Evolutionary conservation across 306 rosid species (phyloP).

Genomic region (Begonia peltatifolia): DNA sequence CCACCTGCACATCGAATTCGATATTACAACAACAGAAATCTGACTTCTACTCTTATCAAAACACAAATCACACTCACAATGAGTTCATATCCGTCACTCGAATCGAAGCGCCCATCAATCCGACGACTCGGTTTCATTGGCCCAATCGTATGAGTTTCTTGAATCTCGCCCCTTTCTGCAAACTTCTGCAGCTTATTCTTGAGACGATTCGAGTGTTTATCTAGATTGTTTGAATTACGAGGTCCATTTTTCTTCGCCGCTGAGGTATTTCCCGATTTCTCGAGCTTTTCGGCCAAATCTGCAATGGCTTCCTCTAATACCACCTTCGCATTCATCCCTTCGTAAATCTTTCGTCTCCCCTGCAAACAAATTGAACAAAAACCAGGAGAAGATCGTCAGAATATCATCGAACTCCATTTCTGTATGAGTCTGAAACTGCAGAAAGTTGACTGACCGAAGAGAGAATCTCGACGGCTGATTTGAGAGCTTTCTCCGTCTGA

Average conservation of each 20-base stretch:
- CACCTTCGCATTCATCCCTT: constrained; percentile 30
- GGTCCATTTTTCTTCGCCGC: constrained; percentile 18
- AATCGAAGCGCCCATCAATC: too few species aligned
- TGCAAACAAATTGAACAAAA: neutral
- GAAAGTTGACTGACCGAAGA: constrained; percentile 45
- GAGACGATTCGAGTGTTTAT: constrained; percentile 42
- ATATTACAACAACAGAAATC: too few species aligned
- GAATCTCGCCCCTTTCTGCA: constrained; percentile 14
- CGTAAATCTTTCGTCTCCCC: constrained; percentile 58
- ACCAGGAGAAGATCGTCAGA: too few species aligned
- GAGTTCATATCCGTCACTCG: too few species aligned
- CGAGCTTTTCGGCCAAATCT: constrained; percentile 44
- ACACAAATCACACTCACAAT: too few species aligned
- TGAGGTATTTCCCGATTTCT: constrained; percentile 43
- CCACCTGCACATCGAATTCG: constrained; percentile 33
- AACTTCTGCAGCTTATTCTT: constrained; percentile 39
- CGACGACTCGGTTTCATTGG: too few species aligned
- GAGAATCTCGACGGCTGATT: constrained; percentile 59
- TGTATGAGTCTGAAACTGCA: too few species aligned
- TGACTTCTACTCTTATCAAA: too few species aligned
- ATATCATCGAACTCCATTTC: too few species aligned
- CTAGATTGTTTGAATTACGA: constrained; percentile 36
- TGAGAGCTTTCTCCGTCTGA: constrained; percentile 42
- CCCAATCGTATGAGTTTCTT: too few species aligned
- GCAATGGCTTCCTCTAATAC: constrained; percentile 55